phyloP scores from a whole-genome alignment of 1,139 yeast genomes.

The Petasospora rhodanensis region DNA sequence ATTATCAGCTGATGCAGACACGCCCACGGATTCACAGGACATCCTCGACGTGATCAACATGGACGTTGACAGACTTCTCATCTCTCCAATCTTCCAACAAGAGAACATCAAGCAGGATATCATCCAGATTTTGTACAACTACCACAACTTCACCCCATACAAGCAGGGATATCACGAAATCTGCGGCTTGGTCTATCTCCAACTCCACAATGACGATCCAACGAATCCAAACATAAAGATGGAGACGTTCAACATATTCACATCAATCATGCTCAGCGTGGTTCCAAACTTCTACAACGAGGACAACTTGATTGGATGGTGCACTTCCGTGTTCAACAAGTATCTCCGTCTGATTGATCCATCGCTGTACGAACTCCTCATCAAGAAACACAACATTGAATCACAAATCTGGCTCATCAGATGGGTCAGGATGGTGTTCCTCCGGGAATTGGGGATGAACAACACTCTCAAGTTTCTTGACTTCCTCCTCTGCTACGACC shows the following conservation, averaged over 20 bases:
- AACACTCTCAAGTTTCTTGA: conserved; percentile 53
- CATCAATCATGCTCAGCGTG: conserved; percentile 27
- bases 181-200: conserved; percentile 53
- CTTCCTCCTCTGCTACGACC: conserved; percentile 41
- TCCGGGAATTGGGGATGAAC: conserved; percentile 54
- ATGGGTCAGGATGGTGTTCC: conserved; percentile 52
- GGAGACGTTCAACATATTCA: conserved; percentile 28
- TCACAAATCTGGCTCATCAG: conserved; percentile 66
- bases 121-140: conserved; percentile 49
- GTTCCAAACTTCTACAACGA: conserved; percentile 36
- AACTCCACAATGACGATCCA: conserved; percentile 39
- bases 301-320: conserved; percentile 30
- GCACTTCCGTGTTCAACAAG: conserved; percentile 37
- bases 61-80: conserved; percentile 59
- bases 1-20: not conserved
- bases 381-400: conserved; percentile 51
- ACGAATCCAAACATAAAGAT: conserved; percentile 15
- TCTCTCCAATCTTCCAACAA: conserved; percentile 46
- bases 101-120: conserved; percentile 38
- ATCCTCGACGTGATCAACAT: conserved; percentile 48
- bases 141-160: conserved; percentile 44
- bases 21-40: not conserved
- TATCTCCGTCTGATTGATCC: conserved; percentile 40
- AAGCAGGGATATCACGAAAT: conserved; percentile 72
- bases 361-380: conserved; percentile 35